Evolutionary conservation across 2,329 filamentous ascomycete species (phyloP).

Genomic region (Arthrinium puccinioides): DNA sequence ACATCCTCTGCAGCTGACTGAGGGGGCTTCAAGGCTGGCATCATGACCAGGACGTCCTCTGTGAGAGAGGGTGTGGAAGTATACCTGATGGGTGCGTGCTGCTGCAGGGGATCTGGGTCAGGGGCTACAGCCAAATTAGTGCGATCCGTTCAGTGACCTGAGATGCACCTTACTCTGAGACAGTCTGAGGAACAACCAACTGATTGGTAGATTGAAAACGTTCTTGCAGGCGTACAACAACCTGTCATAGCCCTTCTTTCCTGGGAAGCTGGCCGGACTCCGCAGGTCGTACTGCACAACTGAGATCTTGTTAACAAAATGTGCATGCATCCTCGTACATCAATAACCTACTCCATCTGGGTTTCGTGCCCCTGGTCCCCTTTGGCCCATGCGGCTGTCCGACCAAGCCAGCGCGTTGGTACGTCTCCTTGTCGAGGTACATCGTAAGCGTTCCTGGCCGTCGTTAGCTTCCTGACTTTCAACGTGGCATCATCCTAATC

Average conservation of each 20-base stretch:
- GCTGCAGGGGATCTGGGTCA: conserved; percentile 39
- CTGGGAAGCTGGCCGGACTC: conserved; percentile 67
- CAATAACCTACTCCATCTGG: conserved; percentile 59
- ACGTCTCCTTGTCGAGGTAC: conserved; percentile 72
- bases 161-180: conserved; percentile 32
- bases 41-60: conserved; percentile 14
- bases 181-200: conserved; percentile 74
- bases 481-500: not conserved
- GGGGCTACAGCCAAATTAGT: conserved; percentile 29
- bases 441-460: conserved; percentile 60
- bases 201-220: conserved; percentile 58
- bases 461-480: not conserved
- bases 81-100: conserved; percentile 35
- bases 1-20: conserved; percentile 22
- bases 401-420: conserved; percentile 73
- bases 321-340: not conserved
- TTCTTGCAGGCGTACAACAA: conserved; percentile 73
- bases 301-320: conserved; percentile 29
- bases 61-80: conserved; percentile 26
- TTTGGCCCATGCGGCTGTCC: conserved; percentile 60
- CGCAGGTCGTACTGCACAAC: conserved; percentile 73
- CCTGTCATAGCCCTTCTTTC: conserved; percentile 76
- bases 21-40: conserved; percentile 27
- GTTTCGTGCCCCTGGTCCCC: conserved; percentile 52
- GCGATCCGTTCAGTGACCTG: not conserved